Percentiles rank a stretch among this genome's conserved stretches.
These are phyloP conservation scores for Babesia sp. DNA, from an alignment of 169 alveolate species.

Conservation along the genomic window DNA sequence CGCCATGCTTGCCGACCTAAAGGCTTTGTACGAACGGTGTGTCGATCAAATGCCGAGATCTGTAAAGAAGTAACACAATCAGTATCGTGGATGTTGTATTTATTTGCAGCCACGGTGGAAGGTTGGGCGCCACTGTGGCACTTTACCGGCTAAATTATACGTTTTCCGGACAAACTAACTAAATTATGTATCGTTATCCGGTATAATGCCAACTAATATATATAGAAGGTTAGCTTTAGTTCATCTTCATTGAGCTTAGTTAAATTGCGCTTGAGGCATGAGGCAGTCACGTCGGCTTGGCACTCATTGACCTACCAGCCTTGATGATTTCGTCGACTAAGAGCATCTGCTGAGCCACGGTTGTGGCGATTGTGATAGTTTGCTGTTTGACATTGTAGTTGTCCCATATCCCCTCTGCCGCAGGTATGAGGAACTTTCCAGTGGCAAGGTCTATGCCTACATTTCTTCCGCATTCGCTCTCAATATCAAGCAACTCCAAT, in stretches of 20 bases:
- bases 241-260: too few species aligned
- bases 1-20: background rate
- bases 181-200: too few species aligned
- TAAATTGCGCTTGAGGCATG: too few species aligned
- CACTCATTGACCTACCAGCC: conserved; percentile 94
- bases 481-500: conserved; percentile 85
- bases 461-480: conserved; percentile 83
- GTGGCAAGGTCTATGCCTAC: conserved; percentile 93
- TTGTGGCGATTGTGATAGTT: conserved; percentile 94
- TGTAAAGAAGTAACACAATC: too few species aligned
- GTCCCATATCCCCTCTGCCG: conserved; percentile 92
- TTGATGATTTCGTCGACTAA: conserved; percentile 97
- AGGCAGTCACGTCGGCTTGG: conserved; percentile 7
- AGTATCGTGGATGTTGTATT: too few species aligned
- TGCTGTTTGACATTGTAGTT: conserved; percentile 95
- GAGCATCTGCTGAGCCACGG: conserved; percentile 96
- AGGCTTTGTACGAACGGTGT: background rate
- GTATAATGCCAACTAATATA: too few species aligned
- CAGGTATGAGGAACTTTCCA: conserved; percentile 91
- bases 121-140: too few species aligned
- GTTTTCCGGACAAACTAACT: too few species aligned
- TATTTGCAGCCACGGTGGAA: too few species aligned
- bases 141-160: too few species aligned
- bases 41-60: background rate
- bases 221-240: too few species aligned